Evolutionary conservation across 2,329 filamentous ascomycete species (phyloP), one percentile per base, ranked within the genome.

Genomic region (Claviceps citrina): DNA sequence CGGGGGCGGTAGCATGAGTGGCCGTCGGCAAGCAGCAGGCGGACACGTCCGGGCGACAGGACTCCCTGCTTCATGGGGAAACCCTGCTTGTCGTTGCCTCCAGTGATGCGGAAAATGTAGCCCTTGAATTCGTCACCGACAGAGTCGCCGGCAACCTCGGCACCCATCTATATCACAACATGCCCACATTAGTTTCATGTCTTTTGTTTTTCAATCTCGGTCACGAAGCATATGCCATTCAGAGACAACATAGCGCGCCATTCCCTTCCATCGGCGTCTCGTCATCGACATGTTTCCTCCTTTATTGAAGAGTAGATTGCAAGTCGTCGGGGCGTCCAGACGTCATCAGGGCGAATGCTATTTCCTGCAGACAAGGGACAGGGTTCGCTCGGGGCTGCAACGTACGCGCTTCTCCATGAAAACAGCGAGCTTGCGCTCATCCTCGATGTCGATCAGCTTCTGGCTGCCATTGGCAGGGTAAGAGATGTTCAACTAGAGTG

Each of bases 21-120:
- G 67, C 91, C 91, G 43, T 93, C 86, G 64, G 81, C 65, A 63
- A 98, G 85, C 61, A 98, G 83, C 55, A 98, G 86, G 57, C 84
- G 82, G 71, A 95, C 91, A 91, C 91, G 91, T 67, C 84, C 91
- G 60, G 91, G 87, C 69, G 93, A 84, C 78, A 98, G 89, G 67
- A 93, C 84, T 77, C 91, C 91, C 81, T 98, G 93, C 86, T 98
- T 98, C 91, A 98, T 98, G 58, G 91, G 91, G 80, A 98, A 98
- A 75, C 91, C 91, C 78, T 98, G 93, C 85, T 98, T 98, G 84
- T 98, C 91, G 83, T 98, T 98, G 65, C 93, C 91, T 63, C 91
- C 93, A 60, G 91, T 98, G 75, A 98, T 96, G 66, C 79, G 82
- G 81, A 98, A 86, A 74, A 98, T 81, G 77, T 98, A 98, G 69